phyloP scores from a whole-genome alignment of 305 asterid species.

The Plantago lanceolata region DNA sequence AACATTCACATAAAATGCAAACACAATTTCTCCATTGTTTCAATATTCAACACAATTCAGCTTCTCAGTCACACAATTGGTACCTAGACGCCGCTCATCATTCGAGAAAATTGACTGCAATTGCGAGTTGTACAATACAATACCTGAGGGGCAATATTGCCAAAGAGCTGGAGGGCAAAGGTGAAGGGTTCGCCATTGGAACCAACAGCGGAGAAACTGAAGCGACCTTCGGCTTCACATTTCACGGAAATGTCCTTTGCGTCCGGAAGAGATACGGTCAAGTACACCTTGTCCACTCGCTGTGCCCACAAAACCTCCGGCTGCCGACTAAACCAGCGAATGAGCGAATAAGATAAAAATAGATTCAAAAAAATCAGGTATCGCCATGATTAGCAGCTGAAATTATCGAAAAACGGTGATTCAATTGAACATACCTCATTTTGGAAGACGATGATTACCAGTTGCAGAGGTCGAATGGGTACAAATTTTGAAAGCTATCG shows the following conservation, averaged over 20 bases:
- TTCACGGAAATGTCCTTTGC: constrained; percentile 67
- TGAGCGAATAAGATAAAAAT: constrained; percentile 5
- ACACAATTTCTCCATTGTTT: too few relatives aligned
- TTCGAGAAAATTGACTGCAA: background rate
- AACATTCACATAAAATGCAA: too few relatives aligned
- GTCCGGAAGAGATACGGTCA: constrained; percentile 72
- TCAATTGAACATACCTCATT: background rate
- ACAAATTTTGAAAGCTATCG: background rate
- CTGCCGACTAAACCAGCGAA: constrained; percentile 48
- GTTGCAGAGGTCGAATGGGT: background rate
- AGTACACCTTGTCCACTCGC: constrained; percentile 74
- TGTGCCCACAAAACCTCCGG: constrained; percentile 95
- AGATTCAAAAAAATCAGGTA: background rate
- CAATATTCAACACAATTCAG: too few relatives aligned
- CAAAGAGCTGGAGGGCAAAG: constrained; percentile 60
- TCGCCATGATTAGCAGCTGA: background rate
- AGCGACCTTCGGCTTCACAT: constrained; percentile 55
- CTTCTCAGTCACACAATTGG: too few relatives aligned
- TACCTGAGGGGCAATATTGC: constrained; percentile 70
- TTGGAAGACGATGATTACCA: background rate
- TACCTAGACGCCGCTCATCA: background rate
- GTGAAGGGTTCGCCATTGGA: constrained; percentile 49
- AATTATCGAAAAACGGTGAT: background rate
- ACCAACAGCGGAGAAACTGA: constrained; percentile 66
- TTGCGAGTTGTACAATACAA: background rate